A percentile compares a stretch with the other conserved stretches of the same genome.
Evolutionary conservation across 495 filamentous ascomycete species (phyloP).

Genomic region (Penicillium daleae): DNA sequence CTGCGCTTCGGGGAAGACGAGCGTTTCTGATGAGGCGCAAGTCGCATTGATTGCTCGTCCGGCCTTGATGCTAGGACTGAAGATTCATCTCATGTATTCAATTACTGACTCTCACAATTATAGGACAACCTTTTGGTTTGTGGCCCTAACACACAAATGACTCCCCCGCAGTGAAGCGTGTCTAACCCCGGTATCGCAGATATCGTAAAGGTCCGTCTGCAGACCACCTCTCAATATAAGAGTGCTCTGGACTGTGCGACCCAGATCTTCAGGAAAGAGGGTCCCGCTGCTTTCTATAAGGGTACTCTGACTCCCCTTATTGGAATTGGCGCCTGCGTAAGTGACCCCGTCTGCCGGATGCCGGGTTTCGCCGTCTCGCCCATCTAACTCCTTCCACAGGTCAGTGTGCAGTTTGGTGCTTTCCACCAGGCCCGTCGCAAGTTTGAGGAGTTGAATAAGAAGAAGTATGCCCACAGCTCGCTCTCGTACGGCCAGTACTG

Average conservation of each 20-base stretch:
- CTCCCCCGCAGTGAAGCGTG: conserved; percentile 5
- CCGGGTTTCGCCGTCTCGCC: background rate
- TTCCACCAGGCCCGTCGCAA: conserved; percentile 90
- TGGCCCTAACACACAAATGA: conserved; percentile 12
- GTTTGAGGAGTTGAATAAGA: conserved; percentile 75
- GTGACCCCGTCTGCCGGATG: conserved; percentile 34
- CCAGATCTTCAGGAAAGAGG: conserved; percentile 86
- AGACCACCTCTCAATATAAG: conserved; percentile 81
- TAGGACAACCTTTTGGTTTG: conserved; percentile 91
- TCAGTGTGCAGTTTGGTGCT: conserved; percentile 95
- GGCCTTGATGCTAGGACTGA: background rate
- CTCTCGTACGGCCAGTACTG: conserved; percentile 87
- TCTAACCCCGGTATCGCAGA: conserved; percentile 55
- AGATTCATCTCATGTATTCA: background rate
- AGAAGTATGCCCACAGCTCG: conserved; percentile 50
- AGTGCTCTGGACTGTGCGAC: conserved; percentile 78
- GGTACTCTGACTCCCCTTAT: conserved; percentile 95
- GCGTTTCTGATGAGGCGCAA: background rate
- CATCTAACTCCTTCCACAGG: conserved; percentile 41
- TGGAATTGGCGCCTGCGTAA: conserved; percentile 93
- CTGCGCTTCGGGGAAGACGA: conserved; percentile 1
- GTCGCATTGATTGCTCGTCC: background rate
- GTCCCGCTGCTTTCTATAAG: conserved; percentile 94
- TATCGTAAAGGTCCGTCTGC: conserved; percentile 96
- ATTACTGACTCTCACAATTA: conserved; percentile 30